Base-by-base conservation (phyloP, 306 rosid genomes). In the Hippophae tibetana region DNA sequence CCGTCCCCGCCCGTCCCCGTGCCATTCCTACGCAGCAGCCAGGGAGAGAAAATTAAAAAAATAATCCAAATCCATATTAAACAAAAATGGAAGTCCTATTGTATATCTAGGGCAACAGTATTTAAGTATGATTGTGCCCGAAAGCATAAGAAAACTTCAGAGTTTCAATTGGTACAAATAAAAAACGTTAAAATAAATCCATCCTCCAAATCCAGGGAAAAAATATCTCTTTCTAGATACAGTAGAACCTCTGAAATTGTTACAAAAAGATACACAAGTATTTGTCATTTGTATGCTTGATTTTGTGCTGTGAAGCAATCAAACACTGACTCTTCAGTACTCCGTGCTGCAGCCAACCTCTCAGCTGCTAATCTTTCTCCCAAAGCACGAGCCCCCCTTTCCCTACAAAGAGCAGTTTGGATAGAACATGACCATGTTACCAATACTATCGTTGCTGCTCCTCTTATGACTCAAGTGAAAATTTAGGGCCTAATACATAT, bases 361-460 rank as follows among this genome's bases (percentile, higher is more conserved):
- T 89, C 95, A 5, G 92, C 70, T n/a, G 87, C 94, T 68, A 87
- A 54, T 70, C 97, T 84, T 70, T 90, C 98, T 76, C 87, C 98
- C 52, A 92, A 83, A 27, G 96, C 98, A 62, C 98, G 78, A 52
- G 95, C 98, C 52, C 96, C 96, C 74, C 95, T 79, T 77, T 85
- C 98, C 54, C 96, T 92, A 72, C 79, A 78, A 66, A 23, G 58
- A 57, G 62, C 59, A 54, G 26, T 4, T 51, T 48, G 55, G 38
- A 7, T 25, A 38, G 50, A 47, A 9, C 49, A 7, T 47, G 52
- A 56, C 31, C n/a, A 56, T 13, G 9, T 6, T 25, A 42, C 13
- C 7, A 11, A 31, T 31, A 31, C 3, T 31, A 31, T 12, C 0
- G 10, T 8, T 13, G 23, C 45, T 40, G 43, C 31, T 26, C 23